Conservation (phyloP, 148 eudicot genomes). For the Drosera capensis region DNA sequence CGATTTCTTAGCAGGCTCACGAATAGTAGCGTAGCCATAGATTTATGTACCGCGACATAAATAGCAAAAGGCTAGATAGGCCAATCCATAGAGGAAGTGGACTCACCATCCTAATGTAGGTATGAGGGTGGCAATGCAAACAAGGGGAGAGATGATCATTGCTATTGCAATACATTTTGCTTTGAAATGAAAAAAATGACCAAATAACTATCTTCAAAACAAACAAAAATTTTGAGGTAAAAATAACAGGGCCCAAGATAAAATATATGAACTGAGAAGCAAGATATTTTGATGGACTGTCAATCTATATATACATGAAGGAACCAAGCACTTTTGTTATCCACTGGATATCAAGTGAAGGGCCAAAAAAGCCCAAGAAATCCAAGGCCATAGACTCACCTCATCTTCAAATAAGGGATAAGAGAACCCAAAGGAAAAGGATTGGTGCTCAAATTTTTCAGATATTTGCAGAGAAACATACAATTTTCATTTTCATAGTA, state of each 20-base stretch:
- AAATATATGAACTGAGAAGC: no score
- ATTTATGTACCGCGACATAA: background rate
- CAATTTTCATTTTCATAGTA: no score
- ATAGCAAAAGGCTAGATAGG: background rate
- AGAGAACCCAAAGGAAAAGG: no score
- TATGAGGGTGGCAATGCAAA: constrained; percentile 1
- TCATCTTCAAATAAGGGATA: background rate
- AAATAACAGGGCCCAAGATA: no score
- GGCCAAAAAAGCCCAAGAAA: background rate
- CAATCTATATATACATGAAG: background rate
- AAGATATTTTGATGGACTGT: no score
- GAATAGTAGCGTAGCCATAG: no score
- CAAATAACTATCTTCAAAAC: no score
- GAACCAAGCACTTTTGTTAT: background rate
- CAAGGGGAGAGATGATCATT: background rate
- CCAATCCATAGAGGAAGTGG: background rate
- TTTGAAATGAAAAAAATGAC: background rate
- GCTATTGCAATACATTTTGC: background rate
- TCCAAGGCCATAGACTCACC: background rate
- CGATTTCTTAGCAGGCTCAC: background rate
- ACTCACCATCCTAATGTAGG: background rate
- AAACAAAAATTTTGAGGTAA: no score
- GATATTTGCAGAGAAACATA: no score
- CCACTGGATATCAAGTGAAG: background rate
- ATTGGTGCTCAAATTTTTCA: no score